These are phyloP conservation scores for Candida sanyaensis DNA, from an alignment of 1,139 yeast species.

Conservation along the genomic window DNA sequence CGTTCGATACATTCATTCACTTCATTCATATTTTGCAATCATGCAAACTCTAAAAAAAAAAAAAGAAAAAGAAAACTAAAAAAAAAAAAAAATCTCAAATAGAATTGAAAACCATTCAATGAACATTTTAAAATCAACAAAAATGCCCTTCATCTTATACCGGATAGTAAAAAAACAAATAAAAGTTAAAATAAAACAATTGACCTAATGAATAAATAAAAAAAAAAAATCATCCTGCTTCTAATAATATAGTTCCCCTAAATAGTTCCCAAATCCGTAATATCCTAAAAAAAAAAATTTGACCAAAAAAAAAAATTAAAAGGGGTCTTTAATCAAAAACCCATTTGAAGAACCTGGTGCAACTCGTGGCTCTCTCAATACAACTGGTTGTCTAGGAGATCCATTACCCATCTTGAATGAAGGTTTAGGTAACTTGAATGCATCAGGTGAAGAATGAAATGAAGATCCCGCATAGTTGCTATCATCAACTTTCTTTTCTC, in stretches of 20 bases:
- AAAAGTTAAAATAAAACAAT: not conserved
- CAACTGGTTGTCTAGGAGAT: slow-evolving; percentile 10
- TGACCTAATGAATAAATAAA: not conserved
- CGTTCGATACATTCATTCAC: too few relatives aligned
- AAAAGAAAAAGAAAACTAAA: not conserved
- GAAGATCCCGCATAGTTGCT: slow-evolving; percentile 55
- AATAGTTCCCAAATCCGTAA: not conserved
- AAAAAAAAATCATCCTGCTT: slow-evolving; percentile 1
- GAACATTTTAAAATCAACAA: not conserved
- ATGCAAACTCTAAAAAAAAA: not conserved
- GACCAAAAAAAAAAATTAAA: not conserved
- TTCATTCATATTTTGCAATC: not conserved
- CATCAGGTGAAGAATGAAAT: slow-evolving; percentile 59
- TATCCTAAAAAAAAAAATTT: not conserved
- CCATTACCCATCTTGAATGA: slow-evolving; percentile 31
- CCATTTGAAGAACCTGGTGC: not conserved
- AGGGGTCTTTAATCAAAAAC: not conserved
- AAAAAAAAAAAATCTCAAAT: not conserved
- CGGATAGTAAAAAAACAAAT: not conserved
- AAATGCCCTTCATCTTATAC: not conserved
- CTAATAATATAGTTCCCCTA: not conserved
- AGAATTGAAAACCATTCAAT: not conserved
- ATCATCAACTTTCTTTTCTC: slow-evolving; percentile 25
- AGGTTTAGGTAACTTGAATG: slow-evolving; percentile 58
- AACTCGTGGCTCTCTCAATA: not conserved